Percentiles rank a stretch among this genome's conserved stretches.
phyloP scores from a whole-genome alignment of 805 yeast genomes.

The Candida vaughaniae region DNA sequence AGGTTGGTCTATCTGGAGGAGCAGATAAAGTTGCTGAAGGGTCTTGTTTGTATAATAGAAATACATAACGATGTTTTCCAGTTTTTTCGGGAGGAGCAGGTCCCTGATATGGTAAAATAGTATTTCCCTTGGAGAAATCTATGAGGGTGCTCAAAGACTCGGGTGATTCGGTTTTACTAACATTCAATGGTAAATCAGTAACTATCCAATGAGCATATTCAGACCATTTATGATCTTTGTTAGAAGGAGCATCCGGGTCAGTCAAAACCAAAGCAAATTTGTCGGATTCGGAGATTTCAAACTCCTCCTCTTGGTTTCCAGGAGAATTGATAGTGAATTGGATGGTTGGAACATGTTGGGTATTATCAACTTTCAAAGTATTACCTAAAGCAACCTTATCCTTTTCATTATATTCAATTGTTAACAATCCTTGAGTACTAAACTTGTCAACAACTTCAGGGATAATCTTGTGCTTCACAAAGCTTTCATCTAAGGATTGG shows the following conservation, averaged over 20 bases:
- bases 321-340: constrained; percentile 61
- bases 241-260: constrained; percentile 93
- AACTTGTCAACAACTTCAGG: constrained; percentile 54
- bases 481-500: constrained; percentile 53
- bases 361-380: constrained; percentile 57
- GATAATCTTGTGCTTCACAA: constrained; percentile 46
- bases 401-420: constrained; percentile 57
- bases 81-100: constrained; percentile 92
- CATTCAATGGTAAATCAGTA: constrained; percentile 47
- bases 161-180: constrained; percentile 17
- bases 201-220: constrained; percentile 79
- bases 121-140: constrained; percentile 36
- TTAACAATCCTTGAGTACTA: constrained; percentile 54
- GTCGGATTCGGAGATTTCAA: constrained; percentile 45
- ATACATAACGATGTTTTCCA: constrained; percentile 85
- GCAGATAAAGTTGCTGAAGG: constrained; percentile 42
- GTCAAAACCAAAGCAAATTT: constrained; percentile 75
- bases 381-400: constrained; percentile 79
- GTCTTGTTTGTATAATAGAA: constrained; percentile 69
- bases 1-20: constrained; percentile 59
- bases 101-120: constrained; percentile 62
- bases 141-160: constrained; percentile 28
- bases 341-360: constrained; percentile 66
- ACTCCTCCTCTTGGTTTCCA: constrained; percentile 36
- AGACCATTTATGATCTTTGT: constrained; percentile 81